Base-by-base conservation (phyloP, 768 basidiomycete genomes). In the Amanita muscaria region DNA sequence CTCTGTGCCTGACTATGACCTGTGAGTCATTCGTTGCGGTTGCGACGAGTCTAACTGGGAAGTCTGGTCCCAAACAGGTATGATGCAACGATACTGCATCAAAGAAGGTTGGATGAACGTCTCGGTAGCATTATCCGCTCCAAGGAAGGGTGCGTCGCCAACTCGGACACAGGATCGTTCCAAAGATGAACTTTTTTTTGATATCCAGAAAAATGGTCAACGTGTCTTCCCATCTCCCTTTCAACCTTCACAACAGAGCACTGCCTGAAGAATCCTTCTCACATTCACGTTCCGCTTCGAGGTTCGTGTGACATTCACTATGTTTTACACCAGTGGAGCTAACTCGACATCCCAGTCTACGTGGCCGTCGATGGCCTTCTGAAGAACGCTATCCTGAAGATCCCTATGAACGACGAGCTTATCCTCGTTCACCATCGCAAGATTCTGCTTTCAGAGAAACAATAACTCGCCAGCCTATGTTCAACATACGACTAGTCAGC, bases 151-250 rank as follows among this genome's bases (percentile, higher is more conserved):
- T 80, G 47, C 48, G 72, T 64, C 32, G 14, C 7, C 44, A 29
- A 33, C 24, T 23, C 42, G 30, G n/a, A n/a, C 37, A 27, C 37
- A 16, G 12, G 25, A 25, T 15, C n/a, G 46, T 48, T 23, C 23
- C 44, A 40, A 35, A 44, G 25, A 30, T 41, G 33, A 23, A 30
- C 11, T 46, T 11, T 40, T 44, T 29, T 29, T 29, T 22, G 18
- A 10, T 21, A 41, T 29, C 14, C 57, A 83, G 80, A 24, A 80
- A 75, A 70, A 83, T 83, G 81, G 80, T 83, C 51, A 81, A 82
- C 45, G 72, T 83, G 11, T 71, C 72, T 44, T 73, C 76, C 2
- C 69, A 67, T 18, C 65, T 76, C 21, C 80, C 80, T 0, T 83
- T 83, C 62, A 76, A 77, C 54, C 64, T 82, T 48, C 73, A 74